Evolutionary conservation across 2,329 filamentous ascomycete species (phyloP).

Genomic region (Claviceps africana): DNA sequence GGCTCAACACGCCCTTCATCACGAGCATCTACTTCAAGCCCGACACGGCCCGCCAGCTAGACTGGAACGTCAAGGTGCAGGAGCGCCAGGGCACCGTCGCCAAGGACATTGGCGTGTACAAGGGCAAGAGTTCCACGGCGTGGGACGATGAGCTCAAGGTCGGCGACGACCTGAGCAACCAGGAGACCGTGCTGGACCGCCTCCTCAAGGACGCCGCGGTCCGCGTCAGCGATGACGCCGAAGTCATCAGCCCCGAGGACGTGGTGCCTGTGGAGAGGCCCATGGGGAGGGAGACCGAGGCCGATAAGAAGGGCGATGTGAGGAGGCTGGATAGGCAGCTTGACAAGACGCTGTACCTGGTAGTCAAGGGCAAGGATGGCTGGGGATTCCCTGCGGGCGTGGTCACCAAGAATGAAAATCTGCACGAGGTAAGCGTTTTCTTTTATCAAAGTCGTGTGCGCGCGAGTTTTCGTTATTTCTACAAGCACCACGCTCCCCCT

Average conservation of each 20-base stretch:
- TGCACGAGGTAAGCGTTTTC: slow-evolving; percentile 57
- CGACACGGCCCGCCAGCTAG: slow-evolving; percentile 67
- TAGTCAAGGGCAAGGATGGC: slow-evolving; percentile 60
- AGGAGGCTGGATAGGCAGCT: slow-evolving; percentile 67
- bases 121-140: slow-evolving; percentile 50
- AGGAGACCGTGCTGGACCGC: slow-evolving; percentile 50
- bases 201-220: slow-evolving; percentile 64
- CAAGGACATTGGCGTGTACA: slow-evolving; percentile 75
- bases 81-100: slow-evolving; percentile 61
- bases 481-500: not conserved
- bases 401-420: slow-evolving; percentile 55
- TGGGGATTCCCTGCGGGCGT: slow-evolving; percentile 75
- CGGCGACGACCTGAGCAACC: slow-evolving; percentile 52
- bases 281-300: slow-evolving; percentile 56
- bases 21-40: slow-evolving; percentile 91
- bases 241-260: slow-evolving; percentile 42
- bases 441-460: not conserved
- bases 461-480: not conserved
- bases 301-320: slow-evolving; percentile 61
- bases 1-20: slow-evolving; percentile 73
- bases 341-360: slow-evolving; percentile 72
- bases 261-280: slow-evolving; percentile 58
- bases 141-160: slow-evolving; percentile 90
- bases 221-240: slow-evolving; percentile 44
- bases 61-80: slow-evolving; percentile 78